Base-by-base conservation (phyloP, 345 rosid species). In the Pseudoturritis turrita region DNA sequence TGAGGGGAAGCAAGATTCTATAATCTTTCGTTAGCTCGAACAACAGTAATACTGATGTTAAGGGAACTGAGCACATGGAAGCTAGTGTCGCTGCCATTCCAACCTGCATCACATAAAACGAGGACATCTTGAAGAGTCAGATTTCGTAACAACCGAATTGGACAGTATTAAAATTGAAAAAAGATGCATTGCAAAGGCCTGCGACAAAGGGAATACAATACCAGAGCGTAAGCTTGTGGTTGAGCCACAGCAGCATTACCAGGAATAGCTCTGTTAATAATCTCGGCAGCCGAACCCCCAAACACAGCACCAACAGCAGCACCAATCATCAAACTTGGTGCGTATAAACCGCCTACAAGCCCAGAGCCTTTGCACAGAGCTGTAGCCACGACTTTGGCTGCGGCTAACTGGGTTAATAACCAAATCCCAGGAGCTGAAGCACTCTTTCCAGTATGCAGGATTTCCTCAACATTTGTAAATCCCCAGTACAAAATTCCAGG, bases 201-300 rank as follows among this genome's bases (percentile, higher is more conserved):
- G 60, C 25, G 15, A 59, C 29, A 60, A 52, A 74, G 70, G 51
- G 39, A 74, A 54, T 64, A 62, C 74, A 43, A 60, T 86, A 95
- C 99, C 99, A 95, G 80, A 35, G 97, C 99, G 75, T 95, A 95
- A 62, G 99, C 99, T 81, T 91, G 99, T 51, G 99, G 99, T 84
- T 95, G 89, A 28, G 97, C 97, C 62, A 95, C 90, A 56, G 99
- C 92, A 77, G 90, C 95, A 84, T 91, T 89, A 73, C 99, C 96
- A 31, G 99, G 97, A 84, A 95, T 88, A 47, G 98, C 92, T 70
- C 85, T 82, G 83, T 93, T 90, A 64, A 93, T 87, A 61, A 93
- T 70, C 82, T 86, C 87, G 40, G 98, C 94, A 70, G 97, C 97
- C 31, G 85, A 91, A 53, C 99, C 96, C 35, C 99, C 97, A 87